Base-by-base conservation (phyloP, 441 rosid species). In the Macaranga tanarius region DNA sequence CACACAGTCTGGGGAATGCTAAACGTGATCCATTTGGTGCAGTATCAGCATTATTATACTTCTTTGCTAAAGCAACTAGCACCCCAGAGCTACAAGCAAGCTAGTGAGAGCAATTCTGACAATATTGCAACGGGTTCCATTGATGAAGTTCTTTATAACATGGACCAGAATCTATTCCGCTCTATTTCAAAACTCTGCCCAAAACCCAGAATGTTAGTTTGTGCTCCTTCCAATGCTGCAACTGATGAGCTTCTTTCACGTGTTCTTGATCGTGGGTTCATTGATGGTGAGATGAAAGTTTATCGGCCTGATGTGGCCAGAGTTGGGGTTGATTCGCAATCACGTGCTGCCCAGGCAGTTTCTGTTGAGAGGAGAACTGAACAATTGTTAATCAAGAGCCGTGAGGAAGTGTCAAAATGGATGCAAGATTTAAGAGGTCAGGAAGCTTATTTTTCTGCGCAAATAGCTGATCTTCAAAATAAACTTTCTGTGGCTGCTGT, bases 1-100 rank as follows among this genome's bases (percentile, higher is more conserved):
- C 99, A 95, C 76, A 95, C 98, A 16, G 99, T 95, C n/a, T 91
- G 98, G 98, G 99, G 99, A 79, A 95, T 95, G 98, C 88, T 95
- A 75, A 95, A 95, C 87, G 99, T 95, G 69, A 95, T 95, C 83
- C 99, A 95, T 82, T 81, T 95, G 85, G 99, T 95, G 73, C 99
- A 93, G 72, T 95, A 95, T 83, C 99, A 95, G 84, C 99, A 95
- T 73, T 95, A 95, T 78, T 95, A 95, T 81, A 92, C 91, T 75
- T 88, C 98, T 45, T 87, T 95, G 84, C 94, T 95, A 48, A 95
- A 95, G 90, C 93, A 90, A 77, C 84, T 95, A 79, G 98, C 99
- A 15, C 99, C 99, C 26, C 98, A 93, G 80, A 95, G 97, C 80
- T 95, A 93, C 75, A 95, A 93, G 82, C 96, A 88, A 78, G 86